Conservation (phyloP, 176 grass and related monocot genomes). For the Dactylis glomerata region DNA sequence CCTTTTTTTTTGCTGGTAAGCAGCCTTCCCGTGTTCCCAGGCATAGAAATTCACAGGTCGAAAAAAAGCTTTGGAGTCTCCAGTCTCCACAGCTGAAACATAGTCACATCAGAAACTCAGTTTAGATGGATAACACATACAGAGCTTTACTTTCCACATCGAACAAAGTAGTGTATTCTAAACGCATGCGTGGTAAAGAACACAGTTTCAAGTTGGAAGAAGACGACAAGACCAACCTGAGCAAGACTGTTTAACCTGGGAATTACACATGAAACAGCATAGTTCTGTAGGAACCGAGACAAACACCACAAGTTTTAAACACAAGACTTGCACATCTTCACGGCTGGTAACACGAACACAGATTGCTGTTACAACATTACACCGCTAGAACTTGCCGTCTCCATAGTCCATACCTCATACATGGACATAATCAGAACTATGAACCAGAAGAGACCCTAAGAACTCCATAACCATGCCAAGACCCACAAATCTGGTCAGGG, state of each 20-base stretch:
- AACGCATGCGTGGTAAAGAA: background rate
- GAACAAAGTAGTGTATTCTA: background rate
- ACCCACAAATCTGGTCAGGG: conserved; percentile 19
- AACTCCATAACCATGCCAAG: background rate
- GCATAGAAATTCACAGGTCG: too few relatives aligned
- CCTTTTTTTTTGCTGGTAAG: too few relatives aligned
- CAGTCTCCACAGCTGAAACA: too few relatives aligned
- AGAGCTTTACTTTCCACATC: background rate
- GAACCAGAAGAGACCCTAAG: conserved; percentile 23
- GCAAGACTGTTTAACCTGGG: background rate
- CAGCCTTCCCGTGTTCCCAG: too few relatives aligned
- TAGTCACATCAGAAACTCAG: too few relatives aligned
- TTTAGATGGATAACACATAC: too few relatives aligned
- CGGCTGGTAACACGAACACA: background rate
- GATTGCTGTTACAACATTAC: conserved; percentile 4
- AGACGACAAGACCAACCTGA: background rate
- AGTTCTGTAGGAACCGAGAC: background rate
- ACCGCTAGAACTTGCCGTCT: background rate
- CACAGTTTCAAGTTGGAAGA: background rate
- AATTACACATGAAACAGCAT: background rate
- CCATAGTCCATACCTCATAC: background rate
- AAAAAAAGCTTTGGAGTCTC: too few relatives aligned
- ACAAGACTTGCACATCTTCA: background rate
- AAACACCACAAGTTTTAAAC: background rate
- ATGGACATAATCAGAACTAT: background rate